Percentiles rank a stretch among this genome's conserved stretches.
Conservation (phyloP, 192 early-diverging fungal genomes). For the Neocallimastix lanati region DNA sequence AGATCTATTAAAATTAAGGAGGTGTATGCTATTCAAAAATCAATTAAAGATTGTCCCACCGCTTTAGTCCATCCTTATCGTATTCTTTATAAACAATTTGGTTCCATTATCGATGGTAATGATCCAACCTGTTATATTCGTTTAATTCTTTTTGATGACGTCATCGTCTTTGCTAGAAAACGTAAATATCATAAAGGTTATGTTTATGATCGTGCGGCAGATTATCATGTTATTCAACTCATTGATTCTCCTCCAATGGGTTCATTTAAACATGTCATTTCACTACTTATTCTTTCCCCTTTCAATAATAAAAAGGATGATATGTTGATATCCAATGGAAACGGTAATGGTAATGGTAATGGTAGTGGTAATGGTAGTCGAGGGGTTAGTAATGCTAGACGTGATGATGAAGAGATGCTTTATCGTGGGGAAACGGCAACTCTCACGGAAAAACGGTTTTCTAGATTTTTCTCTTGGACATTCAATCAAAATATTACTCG, state of each 20-base stretch:
- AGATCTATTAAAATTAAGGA: not conserved
- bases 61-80: not conserved
- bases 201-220: not conserved
- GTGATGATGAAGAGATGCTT: not conserved
- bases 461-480: not conserved
- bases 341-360: not conserved
- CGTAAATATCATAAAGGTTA: not conserved
- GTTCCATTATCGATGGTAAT: not conserved
- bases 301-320: not conserved
- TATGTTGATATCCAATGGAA: not conserved
- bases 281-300: not conserved
- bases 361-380: not conserved
- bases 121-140: not conserved
- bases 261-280: not conserved
- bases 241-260: not conserved
- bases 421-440: not conserved
- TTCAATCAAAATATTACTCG: not conserved
- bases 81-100: not conserved
- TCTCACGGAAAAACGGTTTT: not conserved
- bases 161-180: not conserved
- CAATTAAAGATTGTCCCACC: not conserved
- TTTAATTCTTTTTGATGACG: not conserved
- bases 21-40: not conserved
- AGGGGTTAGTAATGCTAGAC: fast-evolving
- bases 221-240: not conserved